Percentiles rank a stretch among this genome's conserved stretches.
Conservation (phyloP, 768 basidiomycete species). For the Psilocybe subaeruginosa region DNA sequence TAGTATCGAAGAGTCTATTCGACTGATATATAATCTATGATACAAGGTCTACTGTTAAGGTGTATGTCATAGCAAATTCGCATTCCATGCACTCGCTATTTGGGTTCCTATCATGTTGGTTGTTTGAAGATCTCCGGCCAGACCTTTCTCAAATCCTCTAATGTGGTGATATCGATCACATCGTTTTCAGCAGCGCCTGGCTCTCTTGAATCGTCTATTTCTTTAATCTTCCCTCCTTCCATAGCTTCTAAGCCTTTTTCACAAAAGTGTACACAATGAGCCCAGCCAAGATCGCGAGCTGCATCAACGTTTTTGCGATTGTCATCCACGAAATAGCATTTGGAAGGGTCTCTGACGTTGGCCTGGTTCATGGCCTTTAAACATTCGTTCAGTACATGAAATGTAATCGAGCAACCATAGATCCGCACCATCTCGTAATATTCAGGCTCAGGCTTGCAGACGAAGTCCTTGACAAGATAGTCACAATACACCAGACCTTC, state of each 20-base stretch:
- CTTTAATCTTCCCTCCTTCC: constrained; percentile 63
- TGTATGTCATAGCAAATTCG: not conserved
- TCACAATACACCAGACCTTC: constrained; percentile 82
- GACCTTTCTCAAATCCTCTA: constrained; percentile 69
- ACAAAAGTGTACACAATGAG: constrained; percentile 73
- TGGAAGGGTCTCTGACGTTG: constrained; percentile 61
- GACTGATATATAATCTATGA: no score
- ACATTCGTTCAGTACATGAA: constrained; percentile 6
- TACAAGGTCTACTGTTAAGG: no score
- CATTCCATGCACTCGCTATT: not conserved
- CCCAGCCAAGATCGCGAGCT: constrained; percentile 71
- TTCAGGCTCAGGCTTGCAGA: constrained; percentile 80
- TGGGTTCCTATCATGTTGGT: not conserved
- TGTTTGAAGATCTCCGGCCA: constrained; percentile 78
- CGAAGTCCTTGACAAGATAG: constrained; percentile 66
- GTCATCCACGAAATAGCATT: constrained; percentile 83
- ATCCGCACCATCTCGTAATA: constrained; percentile 63
- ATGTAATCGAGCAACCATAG: not conserved
- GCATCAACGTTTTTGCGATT: constrained; percentile 69
- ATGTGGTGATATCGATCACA: constrained; percentile 52
- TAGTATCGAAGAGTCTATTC: no score
- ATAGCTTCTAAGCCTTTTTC: constrained; percentile 65
- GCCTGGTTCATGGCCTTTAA: constrained; percentile 69
- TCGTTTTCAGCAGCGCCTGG: constrained; percentile 40
- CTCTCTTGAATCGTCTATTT: constrained; percentile 44